A percentile compares a stretch with the other conserved stretches of the same genome.
Conservation (phyloP, 2,329 filamentous ascomycete genomes). For the Truncatella angustata region DNA sequence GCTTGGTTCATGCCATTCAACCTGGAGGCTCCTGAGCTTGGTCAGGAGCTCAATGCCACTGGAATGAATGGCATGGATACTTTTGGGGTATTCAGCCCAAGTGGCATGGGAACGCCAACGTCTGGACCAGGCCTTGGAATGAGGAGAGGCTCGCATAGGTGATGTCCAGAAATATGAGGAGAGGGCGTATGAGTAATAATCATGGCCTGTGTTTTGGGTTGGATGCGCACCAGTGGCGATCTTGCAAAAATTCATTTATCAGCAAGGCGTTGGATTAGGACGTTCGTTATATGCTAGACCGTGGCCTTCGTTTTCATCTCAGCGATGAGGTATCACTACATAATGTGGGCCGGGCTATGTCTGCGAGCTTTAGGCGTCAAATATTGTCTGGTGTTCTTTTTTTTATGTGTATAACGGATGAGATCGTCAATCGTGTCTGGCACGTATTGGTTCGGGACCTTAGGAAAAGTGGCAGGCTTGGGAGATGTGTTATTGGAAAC, state of each 20-base stretch:
- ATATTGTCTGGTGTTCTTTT: not conserved
- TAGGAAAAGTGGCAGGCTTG: no score
- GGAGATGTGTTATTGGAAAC: not conserved
- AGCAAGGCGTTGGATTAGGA: slow-evolving; percentile 7
- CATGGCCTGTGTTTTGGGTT: not conserved
- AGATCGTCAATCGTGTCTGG: no score
- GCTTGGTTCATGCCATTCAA: slow-evolving; percentile 96
- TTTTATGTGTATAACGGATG: slow-evolving; percentile 2
- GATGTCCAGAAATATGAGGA: not conserved
- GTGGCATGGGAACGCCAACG: slow-evolving; percentile 33
- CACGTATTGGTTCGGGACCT: no score
- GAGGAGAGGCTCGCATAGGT: slow-evolving; percentile 6
- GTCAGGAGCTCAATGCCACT: slow-evolving; percentile 44
- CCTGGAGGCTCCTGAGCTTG: slow-evolving; percentile 70
- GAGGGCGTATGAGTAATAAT: not conserved
- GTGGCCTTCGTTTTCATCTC: slow-evolving; percentile 1
- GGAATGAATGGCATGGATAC: slow-evolving; percentile 44
- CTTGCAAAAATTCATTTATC: not conserved
- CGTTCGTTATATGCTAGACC: slow-evolving; percentile 4
- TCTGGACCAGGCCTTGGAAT: slow-evolving; percentile 12
- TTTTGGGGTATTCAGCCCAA: slow-evolving; percentile 47
- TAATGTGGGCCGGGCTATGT: not conserved
- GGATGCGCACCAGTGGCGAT: not conserved
- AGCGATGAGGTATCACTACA: not conserved
- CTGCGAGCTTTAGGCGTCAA: not conserved